These are phyloP conservation scores for Hygrophoropsis aurantiaca DNA, from an alignment of 768 basidiomycete genomes.

Conservation along the genomic window DNA sequence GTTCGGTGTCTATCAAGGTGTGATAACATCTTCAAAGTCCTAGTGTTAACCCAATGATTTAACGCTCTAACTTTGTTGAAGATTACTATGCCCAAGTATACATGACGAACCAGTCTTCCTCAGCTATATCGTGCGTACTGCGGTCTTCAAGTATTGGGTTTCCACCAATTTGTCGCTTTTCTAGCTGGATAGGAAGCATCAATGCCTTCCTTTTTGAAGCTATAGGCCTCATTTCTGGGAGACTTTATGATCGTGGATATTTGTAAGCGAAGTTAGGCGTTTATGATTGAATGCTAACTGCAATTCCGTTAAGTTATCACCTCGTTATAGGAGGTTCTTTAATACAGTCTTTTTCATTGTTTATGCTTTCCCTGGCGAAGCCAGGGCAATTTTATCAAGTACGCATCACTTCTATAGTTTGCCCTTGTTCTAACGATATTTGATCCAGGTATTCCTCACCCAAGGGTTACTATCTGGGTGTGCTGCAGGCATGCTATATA, in stretches of 20 bases:
- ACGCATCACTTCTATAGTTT: background rate
- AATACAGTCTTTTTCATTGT: conserved; percentile 33
- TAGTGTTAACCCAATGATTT: background rate
- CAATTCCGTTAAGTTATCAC: conserved; percentile 14
- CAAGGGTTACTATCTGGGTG: conserved; percentile 53
- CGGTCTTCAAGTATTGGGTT: background rate
- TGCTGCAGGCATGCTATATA: conserved; percentile 46
- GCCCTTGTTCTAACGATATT: background rate
- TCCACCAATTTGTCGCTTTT: background rate
- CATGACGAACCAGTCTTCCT: conserved; percentile 35
- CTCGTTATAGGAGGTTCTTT: conserved; percentile 27
- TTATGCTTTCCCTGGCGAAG: conserved; percentile 47
- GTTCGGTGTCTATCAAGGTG: conserved; percentile 46
- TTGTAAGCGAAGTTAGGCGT: conserved; percentile 33
- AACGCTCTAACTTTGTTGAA: conserved; percentile 11
- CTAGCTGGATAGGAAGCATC: conserved; percentile 47
- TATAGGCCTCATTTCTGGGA: conserved; percentile 45
- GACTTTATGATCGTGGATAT: conserved; percentile 52
- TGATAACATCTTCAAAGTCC: background rate
- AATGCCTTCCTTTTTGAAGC: conserved; percentile 48
- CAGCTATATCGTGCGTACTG: conserved; percentile 38
- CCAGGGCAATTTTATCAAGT: conserved; percentile 45
- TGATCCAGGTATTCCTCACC: conserved; percentile 45
- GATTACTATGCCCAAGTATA: conserved; percentile 41
- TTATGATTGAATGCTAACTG: background rate